Percentiles rank a stretch among this genome's conserved stretches.
These are phyloP conservation scores for Pelargonium australe DNA, from an alignment of 441 rosid genomes.

Conservation along the genomic window DNA sequence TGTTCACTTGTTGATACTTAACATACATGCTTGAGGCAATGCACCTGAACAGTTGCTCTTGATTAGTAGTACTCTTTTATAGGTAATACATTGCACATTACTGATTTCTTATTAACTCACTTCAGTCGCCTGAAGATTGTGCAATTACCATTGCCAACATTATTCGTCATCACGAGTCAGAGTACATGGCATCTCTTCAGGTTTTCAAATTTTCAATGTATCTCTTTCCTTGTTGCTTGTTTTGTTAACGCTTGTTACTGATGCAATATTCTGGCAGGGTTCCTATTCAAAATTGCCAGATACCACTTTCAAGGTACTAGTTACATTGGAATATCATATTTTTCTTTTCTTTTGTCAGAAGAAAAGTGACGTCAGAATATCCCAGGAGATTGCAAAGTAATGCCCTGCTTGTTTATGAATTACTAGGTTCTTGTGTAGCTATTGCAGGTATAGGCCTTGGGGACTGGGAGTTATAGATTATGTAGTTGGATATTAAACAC, in stretches of 20 bases:
- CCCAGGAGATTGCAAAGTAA: too few relatives aligned
- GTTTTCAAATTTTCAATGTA: conserved; percentile 28
- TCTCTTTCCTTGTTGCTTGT: conserved; percentile 15
- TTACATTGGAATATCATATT: conserved; percentile 1
- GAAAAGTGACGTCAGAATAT: neutral
- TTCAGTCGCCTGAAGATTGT: conserved; percentile 81
- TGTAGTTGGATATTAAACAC: too few relatives aligned
- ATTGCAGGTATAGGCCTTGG: too few relatives aligned
- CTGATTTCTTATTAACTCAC: conserved; percentile 17
- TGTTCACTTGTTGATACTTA: neutral
- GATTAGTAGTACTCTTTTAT: neutral
- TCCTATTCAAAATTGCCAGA: conserved; percentile 88
- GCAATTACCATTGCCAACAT: conserved; percentile 57
- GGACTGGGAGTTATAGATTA: too few relatives aligned
- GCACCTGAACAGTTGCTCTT: neutral
- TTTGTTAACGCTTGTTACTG: conserved; percentile 14
- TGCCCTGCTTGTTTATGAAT: neutral
- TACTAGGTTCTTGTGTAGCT: too few relatives aligned
- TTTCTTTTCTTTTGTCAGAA: neutral
- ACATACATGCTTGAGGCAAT: neutral
- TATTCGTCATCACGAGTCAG: conserved; percentile 81
- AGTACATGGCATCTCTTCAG: conserved; percentile 86
- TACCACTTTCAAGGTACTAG: conserved; percentile 77
- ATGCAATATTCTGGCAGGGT: conserved; percentile 43
- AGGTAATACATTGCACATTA: neutral